These are phyloP conservation scores for Emergomyces africanus DNA, from an alignment of 2,329 filamentous ascomycete species.

Conservation along the genomic window DNA sequence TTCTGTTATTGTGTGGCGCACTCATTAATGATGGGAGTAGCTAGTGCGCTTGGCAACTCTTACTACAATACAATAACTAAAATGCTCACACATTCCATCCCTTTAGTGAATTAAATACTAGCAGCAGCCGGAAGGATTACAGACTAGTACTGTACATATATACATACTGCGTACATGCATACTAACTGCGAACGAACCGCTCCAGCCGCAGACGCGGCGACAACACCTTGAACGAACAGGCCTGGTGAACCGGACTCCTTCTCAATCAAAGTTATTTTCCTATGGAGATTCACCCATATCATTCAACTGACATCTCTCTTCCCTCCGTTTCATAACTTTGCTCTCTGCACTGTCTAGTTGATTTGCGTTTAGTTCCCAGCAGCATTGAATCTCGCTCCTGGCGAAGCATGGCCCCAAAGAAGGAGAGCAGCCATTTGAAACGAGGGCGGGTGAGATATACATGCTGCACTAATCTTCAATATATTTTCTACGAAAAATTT, in stretches of 20 bases:
- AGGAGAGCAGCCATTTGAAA: constrained; percentile 76
- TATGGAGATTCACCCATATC: background rate
- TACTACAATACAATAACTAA: no score
- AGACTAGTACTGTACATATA: no score
- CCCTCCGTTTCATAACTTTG: background rate
- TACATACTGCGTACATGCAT: no score
- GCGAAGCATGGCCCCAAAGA: constrained; percentile 28
- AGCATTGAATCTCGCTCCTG: background rate
- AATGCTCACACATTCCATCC: no score
- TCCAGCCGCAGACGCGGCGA: background rate
- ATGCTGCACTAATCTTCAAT: background rate
- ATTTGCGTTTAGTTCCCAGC: background rate
- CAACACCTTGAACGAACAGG: background rate
- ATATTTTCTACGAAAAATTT: constrained; percentile 8
- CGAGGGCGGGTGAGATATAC: constrained; percentile 54
- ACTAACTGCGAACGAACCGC: background rate
- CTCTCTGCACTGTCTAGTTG: background rate
- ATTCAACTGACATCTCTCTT: background rate
- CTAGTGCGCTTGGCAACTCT: no score
- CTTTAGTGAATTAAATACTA: no score
- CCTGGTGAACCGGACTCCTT: background rate
- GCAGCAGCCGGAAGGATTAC: no score
- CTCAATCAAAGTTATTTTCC: background rate
- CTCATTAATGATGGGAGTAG: no score
- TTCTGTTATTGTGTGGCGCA: no score